These are phyloP conservation scores for Chaetomidium leptoderma DNA, from an alignment of 495 filamentous ascomycete species.

Conservation along the genomic window DNA sequence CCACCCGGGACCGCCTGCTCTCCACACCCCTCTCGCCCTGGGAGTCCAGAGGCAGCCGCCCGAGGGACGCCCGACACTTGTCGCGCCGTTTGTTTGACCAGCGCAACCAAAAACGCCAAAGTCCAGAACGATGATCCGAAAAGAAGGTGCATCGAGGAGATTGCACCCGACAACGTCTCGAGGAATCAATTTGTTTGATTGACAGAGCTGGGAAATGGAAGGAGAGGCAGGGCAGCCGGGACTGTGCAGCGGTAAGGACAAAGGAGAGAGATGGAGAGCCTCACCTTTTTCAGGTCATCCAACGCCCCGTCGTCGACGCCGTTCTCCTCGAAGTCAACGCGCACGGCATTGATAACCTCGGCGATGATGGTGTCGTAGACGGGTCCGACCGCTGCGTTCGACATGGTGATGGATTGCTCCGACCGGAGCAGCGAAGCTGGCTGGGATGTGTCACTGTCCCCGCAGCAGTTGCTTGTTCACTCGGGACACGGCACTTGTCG, in stretches of 20 bases:
- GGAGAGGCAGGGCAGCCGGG: background rate
- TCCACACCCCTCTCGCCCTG: slow-evolving; percentile 37
- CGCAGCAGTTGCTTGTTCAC: background rate
- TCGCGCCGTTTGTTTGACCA: slow-evolving; percentile 16
- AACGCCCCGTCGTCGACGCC: slow-evolving; percentile 84
- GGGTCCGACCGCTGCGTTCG: slow-evolving; percentile 56
- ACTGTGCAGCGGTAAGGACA: slow-evolving; percentile 16
- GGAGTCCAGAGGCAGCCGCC: slow-evolving; percentile 13
- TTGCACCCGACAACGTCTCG: background rate
- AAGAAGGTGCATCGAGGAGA: background rate
- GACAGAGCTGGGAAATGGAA: background rate
- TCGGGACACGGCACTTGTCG: background rate
- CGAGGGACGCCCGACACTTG: slow-evolving; percentile 18
- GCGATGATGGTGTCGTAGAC: slow-evolving; percentile 89
- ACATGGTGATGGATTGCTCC: slow-evolving; percentile 41
- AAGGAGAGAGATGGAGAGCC: slow-evolving; percentile 31
- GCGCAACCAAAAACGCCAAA: slow-evolving; percentile 2
- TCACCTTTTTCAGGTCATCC: slow-evolving; percentile 77
- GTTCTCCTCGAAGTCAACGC: slow-evolving; percentile 93
- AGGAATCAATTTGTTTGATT: background rate
- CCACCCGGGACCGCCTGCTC: slow-evolving; percentile 42
- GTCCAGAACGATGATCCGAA: background rate
- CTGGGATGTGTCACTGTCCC: slow-evolving; percentile 1
- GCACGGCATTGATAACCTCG: slow-evolving; percentile 80
- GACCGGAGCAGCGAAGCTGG: slow-evolving; percentile 3